phyloP scores from a whole-genome alignment of 306 rosid genomes.

The Vigna trinervia region DNA sequence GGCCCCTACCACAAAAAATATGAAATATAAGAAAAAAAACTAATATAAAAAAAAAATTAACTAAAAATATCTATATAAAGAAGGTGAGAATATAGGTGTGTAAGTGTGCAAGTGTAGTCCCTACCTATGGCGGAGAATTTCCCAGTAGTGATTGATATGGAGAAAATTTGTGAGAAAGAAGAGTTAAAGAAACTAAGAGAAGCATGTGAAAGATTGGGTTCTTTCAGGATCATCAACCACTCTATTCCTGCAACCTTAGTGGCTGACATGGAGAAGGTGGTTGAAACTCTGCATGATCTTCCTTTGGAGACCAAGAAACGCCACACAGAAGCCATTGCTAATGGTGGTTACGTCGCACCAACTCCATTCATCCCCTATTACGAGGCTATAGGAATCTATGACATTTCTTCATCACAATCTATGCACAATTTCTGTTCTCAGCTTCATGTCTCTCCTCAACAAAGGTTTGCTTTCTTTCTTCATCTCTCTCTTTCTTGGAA shows the following conservation, averaged over 20 bases:
- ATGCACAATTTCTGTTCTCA: slow-evolving; percentile 54
- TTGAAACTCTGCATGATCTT: slow-evolving; percentile 54
- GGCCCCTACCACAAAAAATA: no score
- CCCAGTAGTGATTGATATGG: slow-evolving; percentile 56
- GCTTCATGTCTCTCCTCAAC: slow-evolving; percentile 51
- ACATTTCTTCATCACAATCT: slow-evolving; percentile 53
- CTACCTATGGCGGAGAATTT: not conserved
- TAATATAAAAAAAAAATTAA: no score
- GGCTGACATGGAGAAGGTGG: slow-evolving; percentile 58
- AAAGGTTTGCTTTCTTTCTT: slow-evolving; percentile 39
- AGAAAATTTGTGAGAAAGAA: slow-evolving; percentile 19
- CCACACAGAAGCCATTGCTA: slow-evolving; percentile 48
- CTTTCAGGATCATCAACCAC: slow-evolving; percentile 69
- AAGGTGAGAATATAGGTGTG: no score
- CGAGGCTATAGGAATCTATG: slow-evolving; percentile 62
- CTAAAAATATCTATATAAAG: no score
- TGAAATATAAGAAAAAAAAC: no score
- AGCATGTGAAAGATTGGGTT: slow-evolving; percentile 67
- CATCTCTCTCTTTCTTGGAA: not conserved
- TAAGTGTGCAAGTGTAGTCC: no score
- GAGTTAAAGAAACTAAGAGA: slow-evolving; percentile 58
- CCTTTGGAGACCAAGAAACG: slow-evolving; percentile 60
- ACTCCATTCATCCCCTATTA: slow-evolving; percentile 47
- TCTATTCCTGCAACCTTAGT: slow-evolving; percentile 48
- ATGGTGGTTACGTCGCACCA: slow-evolving; percentile 60